Evolutionary conservation across 495 filamentous ascomycete species (phyloP).

Genomic region (Penicillium maclennaniae): DNA sequence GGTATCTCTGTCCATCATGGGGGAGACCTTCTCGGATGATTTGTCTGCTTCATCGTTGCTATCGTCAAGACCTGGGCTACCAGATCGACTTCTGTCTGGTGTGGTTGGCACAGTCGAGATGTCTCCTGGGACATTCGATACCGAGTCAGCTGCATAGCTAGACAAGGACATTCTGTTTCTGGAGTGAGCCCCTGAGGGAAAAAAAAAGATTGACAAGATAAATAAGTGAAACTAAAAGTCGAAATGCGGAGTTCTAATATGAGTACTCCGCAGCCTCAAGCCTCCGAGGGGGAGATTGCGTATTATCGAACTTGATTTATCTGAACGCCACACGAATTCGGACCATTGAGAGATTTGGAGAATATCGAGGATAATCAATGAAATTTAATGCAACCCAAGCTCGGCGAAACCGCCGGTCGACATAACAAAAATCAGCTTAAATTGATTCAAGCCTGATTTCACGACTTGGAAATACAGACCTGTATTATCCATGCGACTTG

Average conservation of each 20-base stretch:
- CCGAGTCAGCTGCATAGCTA: slow-evolving; percentile 1
- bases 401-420: background rate
- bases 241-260: background rate
- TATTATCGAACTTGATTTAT: background rate
- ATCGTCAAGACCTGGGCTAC: slow-evolving; percentile 1
- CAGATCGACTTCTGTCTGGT: slow-evolving; percentile 9
- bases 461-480: background rate
- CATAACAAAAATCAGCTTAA: background rate
- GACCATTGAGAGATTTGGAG: background rate
- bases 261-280: background rate
- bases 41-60: background rate
- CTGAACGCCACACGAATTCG: background rate
- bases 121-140: slow-evolving; percentile 3
- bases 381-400: background rate
- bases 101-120: slow-evolving; percentile 8
- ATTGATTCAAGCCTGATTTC: background rate
- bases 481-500: background rate
- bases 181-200: background rate
- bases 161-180: background rate
- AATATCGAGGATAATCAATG: background rate
- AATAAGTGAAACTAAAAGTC: background rate
- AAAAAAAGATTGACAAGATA: background rate
- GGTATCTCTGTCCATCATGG: background rate
- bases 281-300: background rate
- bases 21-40: background rate